These are phyloP conservation scores for Citrus inodora DNA, from an alignment of 345 rosid genomes.

Conservation along the genomic window DNA sequence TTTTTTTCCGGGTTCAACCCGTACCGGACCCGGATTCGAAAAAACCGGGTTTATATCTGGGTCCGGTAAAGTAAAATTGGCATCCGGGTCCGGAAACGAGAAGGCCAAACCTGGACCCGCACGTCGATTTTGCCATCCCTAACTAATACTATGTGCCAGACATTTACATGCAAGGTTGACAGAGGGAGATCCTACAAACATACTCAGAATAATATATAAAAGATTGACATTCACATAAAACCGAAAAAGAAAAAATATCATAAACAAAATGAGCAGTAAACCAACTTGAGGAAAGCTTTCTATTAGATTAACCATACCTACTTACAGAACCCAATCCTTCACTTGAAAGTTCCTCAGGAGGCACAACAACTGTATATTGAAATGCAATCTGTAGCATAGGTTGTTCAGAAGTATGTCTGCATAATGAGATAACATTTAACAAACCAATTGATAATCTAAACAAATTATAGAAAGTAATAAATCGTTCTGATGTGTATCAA, in stretches of 20 bases:
- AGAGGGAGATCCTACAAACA: neutral
- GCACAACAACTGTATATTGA: conserved; percentile 84
- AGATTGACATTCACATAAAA: neutral
- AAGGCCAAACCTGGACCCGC: no score
- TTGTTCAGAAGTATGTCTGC: conserved; percentile 76
- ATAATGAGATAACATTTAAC: neutral
- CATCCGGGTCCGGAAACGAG: no score
- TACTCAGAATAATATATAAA: neutral
- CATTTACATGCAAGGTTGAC: neutral
- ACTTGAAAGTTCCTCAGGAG: conserved; percentile 70
- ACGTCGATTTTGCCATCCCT: no score
- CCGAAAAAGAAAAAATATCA: neutral
- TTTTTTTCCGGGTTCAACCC: no score
- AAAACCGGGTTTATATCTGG: no score
- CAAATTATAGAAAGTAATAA: neutral
- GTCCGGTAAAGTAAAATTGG: no score
- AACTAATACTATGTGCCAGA: neutral
- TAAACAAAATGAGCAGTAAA: neutral
- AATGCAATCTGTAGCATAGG: conserved; percentile 93
- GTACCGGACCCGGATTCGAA: no score
- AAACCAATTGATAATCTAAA: conserved; percentile 1
- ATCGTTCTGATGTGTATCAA: neutral
- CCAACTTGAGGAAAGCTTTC: conserved; percentile 6
- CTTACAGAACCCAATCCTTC: conserved; percentile 48
- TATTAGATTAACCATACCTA: conserved; percentile 49